These are phyloP conservation scores for Iberis pinnata DNA, from an alignment of 345 rosid species.

Conservation along the genomic window DNA sequence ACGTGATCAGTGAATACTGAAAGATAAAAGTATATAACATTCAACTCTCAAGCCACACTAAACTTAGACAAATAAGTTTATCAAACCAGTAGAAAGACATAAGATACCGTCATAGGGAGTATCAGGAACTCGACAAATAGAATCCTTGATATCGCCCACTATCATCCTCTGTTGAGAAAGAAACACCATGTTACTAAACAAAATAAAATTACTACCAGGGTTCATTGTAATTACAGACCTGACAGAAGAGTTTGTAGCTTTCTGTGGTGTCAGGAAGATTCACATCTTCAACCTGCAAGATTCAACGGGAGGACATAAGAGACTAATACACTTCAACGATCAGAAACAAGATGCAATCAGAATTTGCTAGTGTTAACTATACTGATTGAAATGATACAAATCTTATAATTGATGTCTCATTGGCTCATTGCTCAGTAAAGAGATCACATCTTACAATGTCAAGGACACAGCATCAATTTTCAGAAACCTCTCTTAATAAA, in stretches of 20 bases:
- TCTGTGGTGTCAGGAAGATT: conserved; percentile 79
- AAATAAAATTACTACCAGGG: conserved; percentile 4
- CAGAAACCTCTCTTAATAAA: not conserved
- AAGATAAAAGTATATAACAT: not conserved
- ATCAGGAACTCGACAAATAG: conserved; percentile 95
- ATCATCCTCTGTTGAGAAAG: conserved; percentile 64
- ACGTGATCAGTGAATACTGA: not conserved
- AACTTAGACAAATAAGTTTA: conserved; percentile 2
- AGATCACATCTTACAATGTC: too few relatives aligned
- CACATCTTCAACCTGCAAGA: conserved; percentile 61
- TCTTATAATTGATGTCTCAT: not conserved
- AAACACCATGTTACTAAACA: conserved; percentile 19
- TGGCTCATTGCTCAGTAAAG: conserved; percentile 1
- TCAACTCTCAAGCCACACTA: conserved; percentile 5
- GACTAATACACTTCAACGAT: conserved; percentile 13
- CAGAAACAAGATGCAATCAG: not conserved
- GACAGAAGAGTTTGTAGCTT: conserved; percentile 84
- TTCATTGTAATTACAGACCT: conserved; percentile 45
- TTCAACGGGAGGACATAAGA: conserved; percentile 1
- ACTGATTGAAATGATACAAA: conserved; percentile 3
- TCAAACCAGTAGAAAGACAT: conserved; percentile 10
- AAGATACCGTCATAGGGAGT: conserved; percentile 83
- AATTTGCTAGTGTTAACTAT: conserved; percentile 9
- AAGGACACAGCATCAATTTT: not conserved
- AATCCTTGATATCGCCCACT: conserved; percentile 95